Conservation (phyloP, 2,329 filamentous ascomycete species). For the Zasmidium cellare region DNA sequence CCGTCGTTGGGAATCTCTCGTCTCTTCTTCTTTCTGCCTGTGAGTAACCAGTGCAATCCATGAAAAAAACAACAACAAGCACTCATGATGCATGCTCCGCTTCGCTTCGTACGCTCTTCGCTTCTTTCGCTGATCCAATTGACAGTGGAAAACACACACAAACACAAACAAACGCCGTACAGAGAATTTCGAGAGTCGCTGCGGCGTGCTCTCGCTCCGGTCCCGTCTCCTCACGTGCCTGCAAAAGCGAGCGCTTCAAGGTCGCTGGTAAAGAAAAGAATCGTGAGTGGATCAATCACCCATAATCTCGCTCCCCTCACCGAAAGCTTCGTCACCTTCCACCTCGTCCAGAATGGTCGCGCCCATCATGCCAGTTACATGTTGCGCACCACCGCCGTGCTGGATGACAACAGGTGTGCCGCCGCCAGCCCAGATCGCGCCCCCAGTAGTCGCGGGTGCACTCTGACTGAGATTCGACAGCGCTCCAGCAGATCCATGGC, state of each 20-base stretch:
- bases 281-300: conserved; percentile 18
- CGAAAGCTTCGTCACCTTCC: conserved; percentile 46
- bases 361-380: conserved; percentile 40
- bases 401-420: conserved; percentile 1
- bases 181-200: background rate
- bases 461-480: conserved; percentile 28
- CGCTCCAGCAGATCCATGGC: background rate
- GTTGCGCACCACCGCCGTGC: conserved; percentile 28
- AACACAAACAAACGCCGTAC: background rate
- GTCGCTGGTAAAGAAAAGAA: too few relatives aligned
- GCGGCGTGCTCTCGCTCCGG: background rate
- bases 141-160: background rate
- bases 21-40: background rate
- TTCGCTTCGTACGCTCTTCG: background rate
- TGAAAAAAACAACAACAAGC: background rate
- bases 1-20: background rate
- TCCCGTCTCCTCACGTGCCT: background rate
- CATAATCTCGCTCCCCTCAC: conserved; percentile 48
- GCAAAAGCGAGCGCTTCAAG: too few relatives aligned
- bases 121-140: background rate
- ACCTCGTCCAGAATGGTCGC: conserved; percentile 39
- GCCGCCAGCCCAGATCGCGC: conserved; percentile 21
- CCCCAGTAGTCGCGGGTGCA: conserved; percentile 31
- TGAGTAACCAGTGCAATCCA: background rate
- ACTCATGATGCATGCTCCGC: background rate